Conservation (phyloP, 176 grass and related monocot species). For the Bromus sterilis region DNA sequence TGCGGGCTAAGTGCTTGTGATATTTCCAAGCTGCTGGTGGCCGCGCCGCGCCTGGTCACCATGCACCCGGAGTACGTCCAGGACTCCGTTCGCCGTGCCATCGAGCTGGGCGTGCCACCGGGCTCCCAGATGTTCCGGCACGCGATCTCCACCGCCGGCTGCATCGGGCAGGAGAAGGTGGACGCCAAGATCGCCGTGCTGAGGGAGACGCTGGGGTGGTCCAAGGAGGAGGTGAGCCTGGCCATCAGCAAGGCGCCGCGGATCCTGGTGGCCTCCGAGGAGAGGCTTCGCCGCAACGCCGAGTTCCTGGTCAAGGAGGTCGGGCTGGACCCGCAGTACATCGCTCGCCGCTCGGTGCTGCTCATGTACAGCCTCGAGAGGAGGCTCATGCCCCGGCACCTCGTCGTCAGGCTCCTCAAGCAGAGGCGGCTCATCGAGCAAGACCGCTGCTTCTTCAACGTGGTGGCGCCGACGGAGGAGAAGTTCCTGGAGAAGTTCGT, state of each 20-base stretch:
- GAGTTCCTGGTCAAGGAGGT: slow-evolving; percentile 66
- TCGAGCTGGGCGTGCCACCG: slow-evolving; percentile 34
- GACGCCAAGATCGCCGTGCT: slow-evolving; percentile 49
- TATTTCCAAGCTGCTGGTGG: slow-evolving; percentile 44
- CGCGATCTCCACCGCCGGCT: slow-evolving; percentile 40
- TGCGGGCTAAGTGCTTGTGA: slow-evolving; percentile 41
- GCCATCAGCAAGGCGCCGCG: slow-evolving; percentile 55
- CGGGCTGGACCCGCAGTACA: slow-evolving; percentile 31
- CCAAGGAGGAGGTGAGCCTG: slow-evolving; percentile 44
- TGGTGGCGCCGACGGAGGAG: slow-evolving; percentile 39
- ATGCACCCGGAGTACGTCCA: slow-evolving; percentile 42
- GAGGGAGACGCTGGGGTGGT: slow-evolving; percentile 51
- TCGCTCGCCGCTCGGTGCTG: slow-evolving; percentile 35
- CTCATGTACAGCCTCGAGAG: slow-evolving; percentile 71
- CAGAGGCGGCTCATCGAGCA: slow-evolving; percentile 27
- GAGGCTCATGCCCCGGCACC: slow-evolving; percentile 52
- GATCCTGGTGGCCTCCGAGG: slow-evolving; percentile 39
- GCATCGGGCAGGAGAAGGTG: slow-evolving; percentile 47
- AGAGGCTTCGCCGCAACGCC: slow-evolving; percentile 33
- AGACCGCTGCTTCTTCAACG: slow-evolving; percentile 45
- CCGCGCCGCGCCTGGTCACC: slow-evolving; percentile 42
- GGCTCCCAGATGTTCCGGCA: slow-evolving; percentile 58
- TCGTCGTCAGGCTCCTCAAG: slow-evolving; percentile 59
- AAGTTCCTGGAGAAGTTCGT: slow-evolving; percentile 66
- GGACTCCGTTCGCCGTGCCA: slow-evolving; percentile 40